These are phyloP conservation scores for Lentinula lateritia DNA, from an alignment of 768 basidiomycete species.

Conservation along the genomic window DNA sequence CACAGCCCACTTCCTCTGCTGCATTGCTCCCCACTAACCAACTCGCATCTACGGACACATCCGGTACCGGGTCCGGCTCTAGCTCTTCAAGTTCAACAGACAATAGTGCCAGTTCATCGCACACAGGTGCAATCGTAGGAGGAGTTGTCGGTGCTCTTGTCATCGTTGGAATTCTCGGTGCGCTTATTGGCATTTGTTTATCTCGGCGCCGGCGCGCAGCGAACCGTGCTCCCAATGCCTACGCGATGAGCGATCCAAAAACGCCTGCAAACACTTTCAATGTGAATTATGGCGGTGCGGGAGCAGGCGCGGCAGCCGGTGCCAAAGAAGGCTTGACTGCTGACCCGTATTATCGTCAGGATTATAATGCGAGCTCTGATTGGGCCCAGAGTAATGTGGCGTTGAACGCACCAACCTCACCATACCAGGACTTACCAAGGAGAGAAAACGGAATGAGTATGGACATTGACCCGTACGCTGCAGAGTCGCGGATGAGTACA, in stretches of 20 bases:
- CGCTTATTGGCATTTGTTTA: conserved; percentile 44
- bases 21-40: conserved; percentile 45
- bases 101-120: conserved; percentile 16
- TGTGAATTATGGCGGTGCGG: conserved; percentile 5
- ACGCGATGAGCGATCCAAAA: conserved; percentile 29
- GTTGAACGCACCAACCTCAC: conserved; percentile 24
- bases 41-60: conserved; percentile 35
- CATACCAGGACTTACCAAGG: conserved; percentile 13
- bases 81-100: background rate
- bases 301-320: conserved; percentile 20
- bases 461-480: conserved; percentile 31
- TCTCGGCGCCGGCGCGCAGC: conserved; percentile 46
- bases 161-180: conserved; percentile 41
- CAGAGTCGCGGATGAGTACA: conserved; percentile 19
- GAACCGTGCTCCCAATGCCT: conserved; percentile 22
- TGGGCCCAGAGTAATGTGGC: conserved; percentile 50
- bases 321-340: conserved; percentile 52
- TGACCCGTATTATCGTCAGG: conserved; percentile 65
- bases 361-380: conserved; percentile 42
- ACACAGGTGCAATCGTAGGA: conserved; percentile 42
- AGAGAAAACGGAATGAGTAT: conserved; percentile 21
- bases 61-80: conserved; percentile 14
- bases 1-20: conserved; percentile 48
- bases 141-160: conserved; percentile 46
- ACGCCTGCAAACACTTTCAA: conserved; percentile 2